A percentile compares a stretch with the other conserved stretches of the same genome.
Evolutionary conservation across 306 rosid genomes (phyloP).

Genomic region (Benincasa hispida): DNA sequence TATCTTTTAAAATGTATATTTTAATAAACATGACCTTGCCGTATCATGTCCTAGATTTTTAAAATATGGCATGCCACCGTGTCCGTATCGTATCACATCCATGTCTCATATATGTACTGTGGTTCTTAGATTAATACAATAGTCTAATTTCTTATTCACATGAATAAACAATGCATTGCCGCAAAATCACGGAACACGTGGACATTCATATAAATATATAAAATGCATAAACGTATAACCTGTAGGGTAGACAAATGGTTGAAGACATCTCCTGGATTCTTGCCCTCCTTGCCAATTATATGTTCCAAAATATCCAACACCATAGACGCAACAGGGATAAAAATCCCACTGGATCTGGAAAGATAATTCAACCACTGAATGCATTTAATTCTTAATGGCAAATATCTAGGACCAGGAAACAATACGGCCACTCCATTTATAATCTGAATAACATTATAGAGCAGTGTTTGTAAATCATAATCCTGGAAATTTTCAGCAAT

Average conservation of each 20-base stretch:
- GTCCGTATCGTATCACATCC: no score
- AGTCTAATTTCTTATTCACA: not conserved
- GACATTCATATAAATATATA: not conserved
- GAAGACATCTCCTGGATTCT: conserved; percentile 41
- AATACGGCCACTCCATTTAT: conserved; percentile 62
- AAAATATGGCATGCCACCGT: no score
- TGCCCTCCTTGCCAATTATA: conserved; percentile 50
- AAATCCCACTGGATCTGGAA: conserved; percentile 63
- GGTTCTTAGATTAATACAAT: no score
- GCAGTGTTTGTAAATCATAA: conserved; percentile 58
- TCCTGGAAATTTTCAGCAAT: conserved; percentile 40
- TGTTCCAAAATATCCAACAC: conserved; percentile 66
- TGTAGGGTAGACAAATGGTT: conserved; percentile 37
- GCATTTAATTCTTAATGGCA: conserved; percentile 79
- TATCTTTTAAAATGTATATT: no score
- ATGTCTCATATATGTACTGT: no score
- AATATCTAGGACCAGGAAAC: conserved; percentile 91
- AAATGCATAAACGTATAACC: conserved; percentile 32
- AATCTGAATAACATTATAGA: conserved; percentile 53
- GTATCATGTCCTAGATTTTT: no score
- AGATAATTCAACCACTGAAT: conserved; percentile 78
- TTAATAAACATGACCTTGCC: no score
- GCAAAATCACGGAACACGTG: not conserved
- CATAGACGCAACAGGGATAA: conserved; percentile 70
- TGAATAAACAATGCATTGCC: not conserved